Evolutionary conservation across 2,329 filamentous ascomycete species (phyloP).

Genomic region (Massarina eburnea): DNA sequence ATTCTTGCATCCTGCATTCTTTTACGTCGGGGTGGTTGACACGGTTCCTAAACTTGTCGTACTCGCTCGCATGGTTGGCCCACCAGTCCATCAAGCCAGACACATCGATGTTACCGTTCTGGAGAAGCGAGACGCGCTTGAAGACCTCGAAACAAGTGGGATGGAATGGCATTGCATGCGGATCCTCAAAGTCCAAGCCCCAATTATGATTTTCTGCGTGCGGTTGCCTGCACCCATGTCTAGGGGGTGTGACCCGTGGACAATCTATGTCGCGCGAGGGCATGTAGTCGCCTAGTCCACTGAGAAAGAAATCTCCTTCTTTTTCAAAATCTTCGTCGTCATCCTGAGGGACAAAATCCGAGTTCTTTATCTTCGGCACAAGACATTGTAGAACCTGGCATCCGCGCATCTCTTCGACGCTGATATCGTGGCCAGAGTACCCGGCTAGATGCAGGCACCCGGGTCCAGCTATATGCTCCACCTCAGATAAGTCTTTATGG

Average conservation of each 20-base stretch:
- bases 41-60: neutral
- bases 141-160: constrained; percentile 10
- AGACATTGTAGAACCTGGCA: constrained; percentile 11
- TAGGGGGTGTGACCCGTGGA: constrained; percentile 1
- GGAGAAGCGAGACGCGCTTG: constrained; percentile 3
- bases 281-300: constrained; percentile 8
- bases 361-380: too few species aligned
- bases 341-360: too few species aligned
- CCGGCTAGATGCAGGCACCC: constrained; percentile 3
- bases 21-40: neutral
- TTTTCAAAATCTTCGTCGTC: constrained; percentile 14
- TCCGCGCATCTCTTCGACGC: constrained; percentile 11
- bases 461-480: constrained; percentile 11
- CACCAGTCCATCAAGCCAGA: constrained; percentile 5
- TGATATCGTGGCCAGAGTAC: constrained; percentile 11
- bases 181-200: neutral
- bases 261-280: constrained; percentile 3
- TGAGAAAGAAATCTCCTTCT: constrained; percentile 3
- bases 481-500: too few species aligned
- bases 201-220: constrained; percentile 1
- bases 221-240: constrained; percentile 6
- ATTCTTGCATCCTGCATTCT: constrained; percentile 1
- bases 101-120: constrained; percentile 3
- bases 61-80: neutral
- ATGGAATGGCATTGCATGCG: constrained; percentile 7